These are phyloP conservation scores for Termitomyces sp. DNA, from an alignment of 768 basidiomycete genomes.

Conservation along the genomic window DNA sequence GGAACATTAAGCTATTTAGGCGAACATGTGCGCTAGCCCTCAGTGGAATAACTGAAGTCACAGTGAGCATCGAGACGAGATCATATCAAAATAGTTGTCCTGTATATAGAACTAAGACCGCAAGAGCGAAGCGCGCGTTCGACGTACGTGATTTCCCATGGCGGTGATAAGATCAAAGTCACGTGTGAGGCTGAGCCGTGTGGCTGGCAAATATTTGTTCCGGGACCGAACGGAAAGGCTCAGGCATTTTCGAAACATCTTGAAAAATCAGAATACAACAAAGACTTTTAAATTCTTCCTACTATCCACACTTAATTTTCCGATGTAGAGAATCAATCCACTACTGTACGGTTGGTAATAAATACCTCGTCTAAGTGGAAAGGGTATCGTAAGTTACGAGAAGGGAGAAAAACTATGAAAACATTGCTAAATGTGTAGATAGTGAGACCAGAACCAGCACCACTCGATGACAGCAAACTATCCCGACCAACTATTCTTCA, in stretches of 20 bases:
- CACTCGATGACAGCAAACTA: slow-evolving; percentile 8
- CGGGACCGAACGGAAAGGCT: neutral
- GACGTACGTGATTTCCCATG: too few relatives aligned
- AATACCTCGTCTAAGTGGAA: slow-evolving; percentile 15
- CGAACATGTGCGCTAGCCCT: neutral
- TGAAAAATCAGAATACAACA: neutral
- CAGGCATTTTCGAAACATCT: neutral
- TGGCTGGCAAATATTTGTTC: neutral
- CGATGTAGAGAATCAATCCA: slow-evolving; percentile 11
- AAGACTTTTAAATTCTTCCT: neutral
- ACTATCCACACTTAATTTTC: slow-evolving; percentile 4
- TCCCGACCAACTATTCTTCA: slow-evolving; percentile 11
- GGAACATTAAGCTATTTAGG: neutral
- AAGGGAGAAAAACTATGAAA: slow-evolving; percentile 11
- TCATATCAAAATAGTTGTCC: neutral
- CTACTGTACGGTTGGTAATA: slow-evolving; percentile 10
- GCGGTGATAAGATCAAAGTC: neutral
- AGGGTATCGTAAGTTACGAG: slow-evolving; percentile 20
- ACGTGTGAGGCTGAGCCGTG: neutral
- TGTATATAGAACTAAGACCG: neutral
- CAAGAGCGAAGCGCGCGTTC: neutral
- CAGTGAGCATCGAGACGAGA: neutral
- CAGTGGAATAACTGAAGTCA: neutral
- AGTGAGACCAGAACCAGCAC: slow-evolving; percentile 5
- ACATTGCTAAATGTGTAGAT: slow-evolving; percentile 6